phyloP scores from a whole-genome alignment of 2,329 filamentous ascomycete species.

The Venturia carpophila region DNA sequence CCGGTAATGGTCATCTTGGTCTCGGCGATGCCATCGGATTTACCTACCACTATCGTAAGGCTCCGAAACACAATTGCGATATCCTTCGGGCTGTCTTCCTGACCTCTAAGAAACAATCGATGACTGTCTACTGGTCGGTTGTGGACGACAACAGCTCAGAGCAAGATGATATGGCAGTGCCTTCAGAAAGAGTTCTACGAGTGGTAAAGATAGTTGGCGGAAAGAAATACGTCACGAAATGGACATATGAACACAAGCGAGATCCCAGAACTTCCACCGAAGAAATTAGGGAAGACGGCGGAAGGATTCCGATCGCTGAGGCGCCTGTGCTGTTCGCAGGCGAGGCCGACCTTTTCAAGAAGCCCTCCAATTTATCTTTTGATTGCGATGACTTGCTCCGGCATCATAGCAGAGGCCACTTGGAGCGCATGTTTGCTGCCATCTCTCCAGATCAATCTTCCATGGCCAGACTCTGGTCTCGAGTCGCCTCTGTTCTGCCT shows the following conservation, averaged over 20 bases:
- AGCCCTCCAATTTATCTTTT: constrained; percentile 8
- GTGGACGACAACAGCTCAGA: constrained; percentile 28
- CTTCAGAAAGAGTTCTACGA: neutral
- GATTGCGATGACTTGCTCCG: constrained; percentile 3
- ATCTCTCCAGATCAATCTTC: neutral
- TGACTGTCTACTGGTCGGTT: constrained; percentile 10
- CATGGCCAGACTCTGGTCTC: neutral
- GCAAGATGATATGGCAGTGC: constrained; percentile 8
- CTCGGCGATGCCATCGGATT: constrained; percentile 22
- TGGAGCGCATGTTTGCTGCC: constrained; percentile 3
- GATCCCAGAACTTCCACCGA: constrained; percentile 9
- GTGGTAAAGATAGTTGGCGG: neutral
- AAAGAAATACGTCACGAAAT: constrained; percentile 9
- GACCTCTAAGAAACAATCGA: neutral
- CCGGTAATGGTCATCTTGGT: neutral
- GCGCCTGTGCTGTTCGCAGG: constrained; percentile 1
- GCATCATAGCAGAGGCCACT: neutral
- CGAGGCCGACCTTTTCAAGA: constrained; percentile 3
- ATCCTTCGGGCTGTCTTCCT: neutral
- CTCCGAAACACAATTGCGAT: constrained; percentile 13
- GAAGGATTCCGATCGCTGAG: neutral
- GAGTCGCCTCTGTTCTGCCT: neutral
- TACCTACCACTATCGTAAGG: constrained; percentile 12
- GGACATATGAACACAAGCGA: constrained; percentile 9
- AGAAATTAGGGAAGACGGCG: neutral